Conservation (phyloP, 495 filamentous ascomycete species). For the Hypoxylon lenormandii region DNA sequence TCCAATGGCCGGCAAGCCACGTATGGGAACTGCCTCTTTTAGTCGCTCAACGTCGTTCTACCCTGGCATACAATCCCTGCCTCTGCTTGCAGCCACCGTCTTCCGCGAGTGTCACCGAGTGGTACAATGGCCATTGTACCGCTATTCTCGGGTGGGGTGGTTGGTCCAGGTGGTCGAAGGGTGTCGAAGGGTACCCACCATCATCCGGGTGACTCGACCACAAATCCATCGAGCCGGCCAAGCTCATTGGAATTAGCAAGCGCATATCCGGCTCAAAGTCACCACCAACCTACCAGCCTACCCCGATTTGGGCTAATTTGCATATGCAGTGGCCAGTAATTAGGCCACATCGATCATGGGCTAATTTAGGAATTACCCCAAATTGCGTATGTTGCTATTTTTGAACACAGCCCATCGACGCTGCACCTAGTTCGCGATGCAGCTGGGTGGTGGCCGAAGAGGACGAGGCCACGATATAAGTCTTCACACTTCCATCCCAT, state of each 20-base stretch:
- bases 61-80: conserved; percentile 46
- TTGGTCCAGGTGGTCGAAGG: conserved; percentile 54
- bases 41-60: conserved; percentile 44
- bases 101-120: conserved; percentile 53
- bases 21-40: conserved; percentile 50
- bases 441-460: conserved; percentile 47
- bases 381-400: conserved; percentile 54
- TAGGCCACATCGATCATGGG: conserved; percentile 51
- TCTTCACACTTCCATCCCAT: conserved; percentile 60
- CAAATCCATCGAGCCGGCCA: conserved; percentile 56
- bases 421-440: conserved; percentile 44
- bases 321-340: conserved; percentile 52
- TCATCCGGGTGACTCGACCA: conserved; percentile 47
- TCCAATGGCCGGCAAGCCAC: conserved; percentile 39
- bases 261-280: conserved; percentile 52
- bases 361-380: conserved; percentile 54
- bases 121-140: conserved; percentile 48
- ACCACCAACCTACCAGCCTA: conserved; percentile 33
- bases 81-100: conserved; percentile 50
- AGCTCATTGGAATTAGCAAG: conserved; percentile 61
- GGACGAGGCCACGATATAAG: conserved; percentile 62
- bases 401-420: conserved; percentile 50
- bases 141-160: conserved; percentile 46
- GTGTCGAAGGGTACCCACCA: conserved; percentile 49
- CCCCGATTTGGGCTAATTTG: conserved; percentile 51